Evolutionary conservation across 1,284 basidiomycete genomes (phyloP).

Genomic region (Papiliotrema terrestris): DNA sequence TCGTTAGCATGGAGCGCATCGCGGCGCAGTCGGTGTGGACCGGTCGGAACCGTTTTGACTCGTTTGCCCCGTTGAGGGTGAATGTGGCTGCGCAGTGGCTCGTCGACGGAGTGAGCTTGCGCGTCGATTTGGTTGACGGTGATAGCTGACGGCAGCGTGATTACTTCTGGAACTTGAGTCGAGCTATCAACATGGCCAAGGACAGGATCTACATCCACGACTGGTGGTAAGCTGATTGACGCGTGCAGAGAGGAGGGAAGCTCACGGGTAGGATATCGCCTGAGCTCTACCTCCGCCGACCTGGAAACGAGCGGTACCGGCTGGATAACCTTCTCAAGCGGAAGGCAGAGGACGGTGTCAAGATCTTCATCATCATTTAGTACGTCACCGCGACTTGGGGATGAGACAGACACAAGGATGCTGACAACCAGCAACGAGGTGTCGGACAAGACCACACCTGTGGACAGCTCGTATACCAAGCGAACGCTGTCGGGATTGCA

Average conservation of each 20-base stretch:
- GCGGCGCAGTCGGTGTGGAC: constrained; percentile 75
- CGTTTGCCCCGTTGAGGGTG: constrained; percentile 87
- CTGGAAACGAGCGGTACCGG: constrained; percentile 79
- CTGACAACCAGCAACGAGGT: constrained; percentile 78
- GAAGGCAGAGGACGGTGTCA: constrained; percentile 94
- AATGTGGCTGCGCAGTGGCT: constrained; percentile 97
- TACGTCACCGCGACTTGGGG: constrained; percentile 45
- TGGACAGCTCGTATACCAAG: constrained; percentile 88
- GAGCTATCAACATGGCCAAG: constrained; percentile 85
- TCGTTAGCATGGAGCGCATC: constrained; percentile 83
- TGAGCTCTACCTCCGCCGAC: constrained; percentile 81
- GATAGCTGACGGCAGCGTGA: constrained; percentile 60
- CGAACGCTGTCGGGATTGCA: constrained; percentile 79
- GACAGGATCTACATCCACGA: constrained; percentile 90
- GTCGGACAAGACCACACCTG: constrained; percentile 92
- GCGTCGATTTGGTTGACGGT: constrained; percentile 9
- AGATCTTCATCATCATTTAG: constrained; percentile 95
- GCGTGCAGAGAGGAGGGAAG: neutral
- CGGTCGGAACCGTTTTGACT: constrained; percentile 80
- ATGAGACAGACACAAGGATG: too few relatives aligned
- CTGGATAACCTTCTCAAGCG: constrained; percentile 82
- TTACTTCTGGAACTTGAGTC: constrained; percentile 96
- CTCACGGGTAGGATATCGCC: constrained; percentile 31
- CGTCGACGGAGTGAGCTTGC: constrained; percentile 78
- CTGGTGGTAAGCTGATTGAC: constrained; percentile 65